These are phyloP conservation scores for Spatholobus suberectus DNA, from an alignment of 306 rosid species.

Conservation along the genomic window DNA sequence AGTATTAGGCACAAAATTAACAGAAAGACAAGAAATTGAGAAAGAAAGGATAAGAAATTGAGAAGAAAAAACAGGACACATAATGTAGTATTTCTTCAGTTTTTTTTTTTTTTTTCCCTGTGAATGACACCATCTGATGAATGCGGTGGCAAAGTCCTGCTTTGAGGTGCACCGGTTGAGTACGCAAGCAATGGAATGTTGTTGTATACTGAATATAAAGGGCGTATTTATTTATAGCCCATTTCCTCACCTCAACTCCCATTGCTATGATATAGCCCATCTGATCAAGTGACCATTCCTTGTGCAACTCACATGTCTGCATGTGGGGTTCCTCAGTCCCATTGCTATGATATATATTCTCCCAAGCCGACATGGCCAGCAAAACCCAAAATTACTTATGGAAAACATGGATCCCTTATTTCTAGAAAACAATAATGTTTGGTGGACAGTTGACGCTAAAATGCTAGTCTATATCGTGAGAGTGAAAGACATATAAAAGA, in stretches of 20 bases:
- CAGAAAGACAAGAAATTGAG: not conserved
- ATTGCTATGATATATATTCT: not conserved
- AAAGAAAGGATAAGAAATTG: not conserved
- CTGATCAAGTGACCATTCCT: constrained; percentile 34
- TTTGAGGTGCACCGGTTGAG: not conserved
- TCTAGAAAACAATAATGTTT: too few species aligned
- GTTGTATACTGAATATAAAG: not conserved
- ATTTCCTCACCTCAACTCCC: not conserved
- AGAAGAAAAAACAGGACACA: too few species aligned
- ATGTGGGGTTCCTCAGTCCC: constrained; percentile 67
- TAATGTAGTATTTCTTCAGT: too few species aligned
- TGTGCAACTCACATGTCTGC: constrained; percentile 68
- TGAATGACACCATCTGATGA: too few species aligned
- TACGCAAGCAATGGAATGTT: not conserved
- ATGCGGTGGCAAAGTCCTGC: not conserved
- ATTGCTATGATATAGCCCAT: not conserved
- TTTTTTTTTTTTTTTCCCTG: too few species aligned
- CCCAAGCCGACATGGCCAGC: constrained; percentile 54
- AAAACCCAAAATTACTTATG: not conserved
- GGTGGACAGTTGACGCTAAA: too few species aligned
- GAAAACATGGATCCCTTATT: not conserved
- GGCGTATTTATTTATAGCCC: not conserved
- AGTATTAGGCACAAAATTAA: not conserved
- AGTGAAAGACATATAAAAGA: too few species aligned
- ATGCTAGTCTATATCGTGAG: too few species aligned